Evolutionary conservation across 345 rosid species (phyloP), one percentile per base, ranked within the genome.

Genomic region (Dipteronia sinensis): DNA sequence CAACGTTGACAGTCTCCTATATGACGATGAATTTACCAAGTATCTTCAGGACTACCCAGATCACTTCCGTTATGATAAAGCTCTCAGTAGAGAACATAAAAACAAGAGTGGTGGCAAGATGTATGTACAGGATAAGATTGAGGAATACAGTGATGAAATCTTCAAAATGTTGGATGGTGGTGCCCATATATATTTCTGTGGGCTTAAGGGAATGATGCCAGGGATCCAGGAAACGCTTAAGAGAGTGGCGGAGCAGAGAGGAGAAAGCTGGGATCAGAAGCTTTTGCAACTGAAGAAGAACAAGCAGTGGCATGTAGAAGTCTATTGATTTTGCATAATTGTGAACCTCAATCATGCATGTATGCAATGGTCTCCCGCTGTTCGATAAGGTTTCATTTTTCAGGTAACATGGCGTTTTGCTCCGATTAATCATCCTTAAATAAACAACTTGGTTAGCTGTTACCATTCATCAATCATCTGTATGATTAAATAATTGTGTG

Each of bases 281-380:
- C 99, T 94, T 63, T 83, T 92, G 20, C 97, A 88, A 75, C 97
- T 96, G n/a, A 96, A 95, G 86, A 96, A 92, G 95, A 96, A 92
- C 81, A 96, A 94, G 80, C 99, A 94, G 76, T 96, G 99, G 99
- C 99, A 96, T 76, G 98, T 96, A 2, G 99, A 96, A 83, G 99
- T 96, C 15, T 96, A 96, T 80, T 96, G 87, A 88, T 44, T 42
- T 72, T 40, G 42, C 65, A 22, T 15, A 6, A 19, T 22, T 20
- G 20, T 16, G 62, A 65, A 5, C 55, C 68, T 59, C 47, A 42
- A 13, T n/a, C n/a, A 51, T 40, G 10, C 11, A 3, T 2, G 64
- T n/a, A 27, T 17, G 31, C 51, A 31, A 12, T 12, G 46, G 69
- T 27, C 38, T 6, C 65, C 34, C 55, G 53, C 61, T n/a, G 6